Conservation (phyloP, 1,139 yeast genomes). For the Diutina rugosa region DNA sequence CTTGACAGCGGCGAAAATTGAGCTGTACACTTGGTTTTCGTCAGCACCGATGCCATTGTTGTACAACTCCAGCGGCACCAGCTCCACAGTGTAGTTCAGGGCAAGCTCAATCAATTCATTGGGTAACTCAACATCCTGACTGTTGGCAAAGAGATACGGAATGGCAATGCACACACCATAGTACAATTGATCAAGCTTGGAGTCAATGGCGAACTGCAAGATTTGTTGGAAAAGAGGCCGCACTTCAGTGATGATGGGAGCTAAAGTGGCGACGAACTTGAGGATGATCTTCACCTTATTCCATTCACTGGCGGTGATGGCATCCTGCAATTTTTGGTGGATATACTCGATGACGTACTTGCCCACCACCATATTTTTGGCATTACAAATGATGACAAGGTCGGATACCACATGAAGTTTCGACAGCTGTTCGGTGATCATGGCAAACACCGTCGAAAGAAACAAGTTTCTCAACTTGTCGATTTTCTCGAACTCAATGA, state of each 20-base stretch:
- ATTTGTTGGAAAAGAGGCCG: constrained; percentile 40
- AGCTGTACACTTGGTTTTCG: constrained; percentile 29
- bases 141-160: constrained; percentile 54
- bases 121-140: constrained; percentile 5
- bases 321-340: constrained; percentile 46
- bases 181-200: constrained; percentile 59
- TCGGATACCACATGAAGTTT: constrained; percentile 63
- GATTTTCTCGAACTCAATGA: constrained; percentile 56
- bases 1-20: constrained; percentile 44
- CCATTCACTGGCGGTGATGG: constrained; percentile 55
- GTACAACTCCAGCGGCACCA: constrained; percentile 13
- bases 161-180: constrained; percentile 51
- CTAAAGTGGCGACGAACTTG: constrained; percentile 55
- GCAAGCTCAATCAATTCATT: neutral
- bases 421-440: constrained; percentile 81
- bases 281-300: constrained; percentile 57
- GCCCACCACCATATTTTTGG: constrained; percentile 56
- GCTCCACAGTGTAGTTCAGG: constrained; percentile 7
- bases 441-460: constrained; percentile 52
- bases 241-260: constrained; percentile 49
- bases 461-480: constrained; percentile 49
- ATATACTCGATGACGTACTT: constrained; percentile 58
- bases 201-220: constrained; percentile 42
- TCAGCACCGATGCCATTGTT: neutral
- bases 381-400: constrained; percentile 57